Evolutionary conservation across 73 alveolate species (phyloP).

Genomic region (Breviolum minutum): DNA sequence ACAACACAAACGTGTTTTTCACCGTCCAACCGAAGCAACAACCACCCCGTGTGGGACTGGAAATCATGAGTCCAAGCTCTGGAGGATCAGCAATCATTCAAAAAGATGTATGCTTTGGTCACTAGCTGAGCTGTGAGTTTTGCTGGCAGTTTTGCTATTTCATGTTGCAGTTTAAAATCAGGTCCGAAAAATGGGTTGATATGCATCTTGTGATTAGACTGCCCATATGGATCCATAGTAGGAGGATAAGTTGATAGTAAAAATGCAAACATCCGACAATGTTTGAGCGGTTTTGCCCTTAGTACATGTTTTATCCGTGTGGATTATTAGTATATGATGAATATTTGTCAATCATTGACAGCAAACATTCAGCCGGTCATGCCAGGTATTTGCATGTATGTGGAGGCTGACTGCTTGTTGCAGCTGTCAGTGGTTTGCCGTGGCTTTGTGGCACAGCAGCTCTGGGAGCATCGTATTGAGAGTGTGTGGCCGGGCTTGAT

Average conservation of each 20-base stretch:
- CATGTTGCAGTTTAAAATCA: background rate
- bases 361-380: too few relatives aligned
- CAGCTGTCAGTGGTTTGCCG: background rate
- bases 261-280: background rate
- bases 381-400: slow-evolving; percentile 24
- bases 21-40: background rate
- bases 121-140: too few relatives aligned
- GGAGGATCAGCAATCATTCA: slow-evolving; percentile 27
- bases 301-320: too few relatives aligned
- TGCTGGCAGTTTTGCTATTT: background rate
- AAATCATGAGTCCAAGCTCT: slow-evolving; percentile 13
- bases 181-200: background rate
- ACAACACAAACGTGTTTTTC: too few relatives aligned
- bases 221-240: too few relatives aligned
- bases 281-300: too few relatives aligned
- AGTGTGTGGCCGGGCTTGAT: background rate
- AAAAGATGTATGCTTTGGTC: slow-evolving; percentile 16
- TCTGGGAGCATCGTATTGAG: slow-evolving; percentile 5
- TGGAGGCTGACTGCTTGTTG: slow-evolving; percentile 48
- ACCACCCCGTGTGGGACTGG: background rate
- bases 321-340: too few relatives aligned
- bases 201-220: too few relatives aligned
- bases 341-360: background rate
- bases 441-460: slow-evolving; percentile 10
- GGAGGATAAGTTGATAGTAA: background rate